These are phyloP conservation scores for Glonium stellatum DNA, from an alignment of 495 filamentous ascomycete species.

Conservation along the genomic window DNA sequence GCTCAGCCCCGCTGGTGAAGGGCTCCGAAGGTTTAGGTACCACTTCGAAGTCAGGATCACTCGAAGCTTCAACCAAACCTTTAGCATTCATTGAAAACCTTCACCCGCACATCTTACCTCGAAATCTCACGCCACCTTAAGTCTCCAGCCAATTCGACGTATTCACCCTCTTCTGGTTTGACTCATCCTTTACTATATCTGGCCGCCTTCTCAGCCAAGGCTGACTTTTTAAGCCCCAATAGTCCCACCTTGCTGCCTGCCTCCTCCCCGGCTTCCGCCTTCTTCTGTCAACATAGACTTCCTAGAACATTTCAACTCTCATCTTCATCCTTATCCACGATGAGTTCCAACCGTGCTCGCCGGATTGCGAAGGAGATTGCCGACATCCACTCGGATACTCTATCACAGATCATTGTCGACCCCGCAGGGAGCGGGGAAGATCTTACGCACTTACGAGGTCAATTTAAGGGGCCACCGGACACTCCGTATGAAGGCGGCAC, in stretches of 20 bases:
- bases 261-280: slow-evolving; percentile 6
- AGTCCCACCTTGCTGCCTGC: slow-evolving; percentile 25
- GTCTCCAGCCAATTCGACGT: background rate
- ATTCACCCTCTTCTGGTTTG: slow-evolving; percentile 3
- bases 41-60: slow-evolving; percentile 2
- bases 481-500: slow-evolving; percentile 90
- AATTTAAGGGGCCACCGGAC: slow-evolving; percentile 80
- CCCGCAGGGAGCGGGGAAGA: slow-evolving; percentile 59
- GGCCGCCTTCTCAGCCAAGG: slow-evolving; percentile 19
- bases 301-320: background rate
- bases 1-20: slow-evolving; percentile 10
- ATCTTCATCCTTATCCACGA: slow-evolving; percentile 32
- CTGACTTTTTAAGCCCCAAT: slow-evolving; percentile 16
- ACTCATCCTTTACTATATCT: slow-evolving; percentile 9
- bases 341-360: slow-evolving; percentile 71
- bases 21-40: background rate
- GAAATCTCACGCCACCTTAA: background rate
- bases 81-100: background rate
- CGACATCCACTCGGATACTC: slow-evolving; percentile 73
- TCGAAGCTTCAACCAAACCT: background rate
- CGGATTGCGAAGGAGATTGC: slow-evolving; percentile 86
- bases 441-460: slow-evolving; percentile 76
- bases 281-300: background rate
- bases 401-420: slow-evolving; percentile 64
- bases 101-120: background rate